Evolutionary conservation across 805 yeast species (phyloP), one percentile per base, ranked within the genome.

Genomic region (Torulaspora franciscae): DNA sequence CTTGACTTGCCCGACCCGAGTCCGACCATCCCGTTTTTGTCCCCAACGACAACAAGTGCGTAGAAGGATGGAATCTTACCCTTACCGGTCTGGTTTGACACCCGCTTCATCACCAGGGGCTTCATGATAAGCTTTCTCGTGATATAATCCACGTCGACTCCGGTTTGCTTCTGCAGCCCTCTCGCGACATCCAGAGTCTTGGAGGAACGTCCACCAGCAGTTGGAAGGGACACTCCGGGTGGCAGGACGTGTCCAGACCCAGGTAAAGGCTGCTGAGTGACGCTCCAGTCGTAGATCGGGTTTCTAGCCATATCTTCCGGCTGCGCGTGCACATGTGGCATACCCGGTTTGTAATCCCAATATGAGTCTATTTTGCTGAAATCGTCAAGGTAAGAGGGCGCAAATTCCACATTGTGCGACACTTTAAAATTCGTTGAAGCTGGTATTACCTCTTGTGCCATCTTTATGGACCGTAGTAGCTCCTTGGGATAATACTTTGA

Each of bases 1-100:
- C 88, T 74, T 49, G 93, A 91, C 61, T 86, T 87, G 50, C 98
- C 99, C 66, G 89, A 95, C 40, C 98, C 99, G 39, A 90, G 72
- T 29, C 98, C 98, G 48, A 93, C 74, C 83, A 88, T 85, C 52
- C 99, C 99, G 52, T 86, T 85, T 44, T 81, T 77, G 67, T 93
- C 95, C 38, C 99, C 99, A 11, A 85, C 96, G 29, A 89, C 85
- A 10, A 89, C 91, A 51, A 93, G 66, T 0, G 89, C 84, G 66
- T 85, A 91, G 64, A 80, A 83, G 32, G 87, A 78, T 41, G 83
- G 80, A 52, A 86, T 86, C 64, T 88, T 89, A 64, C 97, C 97
- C 72, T 87, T 86, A 32, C 88, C 81, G 2, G 97, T 91, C 74
- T 88, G 95, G 63, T 88, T 87, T 44, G 89, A 81, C 22, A 91